A percentile compares a stretch with the other conserved stretches of the same genome.
Conservation (phyloP, 2,329 filamentous ascomycete species). For the Xylaria sp. region DNA sequence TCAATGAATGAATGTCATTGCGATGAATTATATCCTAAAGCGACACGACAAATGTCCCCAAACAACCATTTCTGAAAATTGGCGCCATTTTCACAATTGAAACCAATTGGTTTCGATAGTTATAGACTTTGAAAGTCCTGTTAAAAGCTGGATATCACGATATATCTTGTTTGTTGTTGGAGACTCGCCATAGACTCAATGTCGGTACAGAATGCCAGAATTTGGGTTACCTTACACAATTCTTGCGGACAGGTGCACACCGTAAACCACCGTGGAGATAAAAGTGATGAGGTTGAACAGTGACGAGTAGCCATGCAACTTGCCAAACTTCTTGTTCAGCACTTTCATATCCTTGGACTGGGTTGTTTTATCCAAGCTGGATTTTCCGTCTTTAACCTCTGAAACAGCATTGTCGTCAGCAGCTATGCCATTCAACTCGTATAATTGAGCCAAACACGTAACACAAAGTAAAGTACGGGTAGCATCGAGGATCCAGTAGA, state of each 20-base stretch:
- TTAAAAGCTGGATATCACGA: background rate
- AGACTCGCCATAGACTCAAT: slow-evolving; percentile 3
- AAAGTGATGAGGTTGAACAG: slow-evolving; percentile 80
- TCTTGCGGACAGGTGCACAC: slow-evolving; percentile 75
- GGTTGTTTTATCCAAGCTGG: slow-evolving; percentile 80
- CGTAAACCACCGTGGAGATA: slow-evolving; percentile 79
- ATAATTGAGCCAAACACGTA: background rate
- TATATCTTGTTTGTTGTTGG: background rate
- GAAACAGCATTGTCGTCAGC: slow-evolving; percentile 34
- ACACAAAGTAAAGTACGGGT: slow-evolving; percentile 1
- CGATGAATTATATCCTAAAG: slow-evolving; percentile 6
- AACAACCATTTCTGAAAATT: background rate
- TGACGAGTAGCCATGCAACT: slow-evolving; percentile 83
- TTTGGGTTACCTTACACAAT: slow-evolving; percentile 56
- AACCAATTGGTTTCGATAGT: background rate
- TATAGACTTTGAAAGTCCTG: background rate
- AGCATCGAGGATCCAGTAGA: background rate
- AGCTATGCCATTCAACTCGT: slow-evolving; percentile 8
- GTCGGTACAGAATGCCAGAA: background rate
- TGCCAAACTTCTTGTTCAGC: slow-evolving; percentile 81
- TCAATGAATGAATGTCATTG: background rate
- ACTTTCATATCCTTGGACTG: slow-evolving; percentile 86
- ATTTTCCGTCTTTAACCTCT: slow-evolving; percentile 91
- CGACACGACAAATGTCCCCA: background rate
- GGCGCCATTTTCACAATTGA: background rate